Base-by-base conservation (phyloP, 805 yeast species). In the Torulaspora gathmanii region DNA sequence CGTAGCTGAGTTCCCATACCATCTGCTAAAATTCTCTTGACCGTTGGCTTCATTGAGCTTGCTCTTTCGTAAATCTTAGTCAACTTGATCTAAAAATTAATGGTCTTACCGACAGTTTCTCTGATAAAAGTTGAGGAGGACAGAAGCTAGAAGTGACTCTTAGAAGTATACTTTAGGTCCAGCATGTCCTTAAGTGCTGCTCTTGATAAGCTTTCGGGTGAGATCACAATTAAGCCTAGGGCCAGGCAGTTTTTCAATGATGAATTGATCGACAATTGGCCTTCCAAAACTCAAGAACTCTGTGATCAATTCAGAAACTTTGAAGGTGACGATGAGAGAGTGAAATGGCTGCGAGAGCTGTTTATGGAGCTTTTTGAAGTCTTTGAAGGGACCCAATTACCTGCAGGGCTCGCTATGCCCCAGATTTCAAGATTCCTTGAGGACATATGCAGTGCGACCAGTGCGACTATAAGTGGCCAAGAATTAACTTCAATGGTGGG, bases 301-400 rank as follows among this genome's bases (percentile, higher is more conserved):
- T 30, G 47, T 20, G 13, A 35, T 3, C 46, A 52, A 9, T 54
- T 56, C 25, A 31, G 16, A 16, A 45, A 22, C 5, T 26, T 52
- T 5, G 54, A 55, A 22, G 44, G 44, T 20, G 37, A 45, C 17
- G 47, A 46, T 11, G 58, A 55, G 8, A 53, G 51, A 37, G 47
- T 45, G 25, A 40, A 47, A 13, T 58, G 65, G 64, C 44, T 60
- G n/a, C 55, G 49, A 30, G 28, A 30, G n/a, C 26, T 55, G 7
- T 50, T 55, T 17, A 34, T 26, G 10, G 61, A 57, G 34, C 15
- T 57, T 15, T 50, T 57, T 33, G 40, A 47, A 29, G 16, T 52
- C 8, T 16, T 55, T 3, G 49, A 53, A 39, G 39, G 23, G 33
- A 38, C 36, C n/a, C 33, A 25, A 17, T 25, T 58, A 53, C 38